Conservation (phyloP, 305 asterid species). For the Fraxinus paxiana region DNA sequence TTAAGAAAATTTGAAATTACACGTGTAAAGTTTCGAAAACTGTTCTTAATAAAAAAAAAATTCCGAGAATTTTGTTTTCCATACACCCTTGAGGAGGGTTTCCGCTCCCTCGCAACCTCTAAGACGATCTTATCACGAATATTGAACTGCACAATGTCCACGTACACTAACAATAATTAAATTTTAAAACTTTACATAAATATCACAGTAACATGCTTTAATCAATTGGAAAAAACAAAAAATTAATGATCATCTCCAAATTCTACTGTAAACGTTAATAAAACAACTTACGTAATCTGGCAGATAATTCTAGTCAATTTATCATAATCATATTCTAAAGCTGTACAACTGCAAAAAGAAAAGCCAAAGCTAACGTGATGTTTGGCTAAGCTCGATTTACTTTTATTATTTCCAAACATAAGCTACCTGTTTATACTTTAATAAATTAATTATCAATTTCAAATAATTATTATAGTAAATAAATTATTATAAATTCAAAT, state of each 20-base stretch:
- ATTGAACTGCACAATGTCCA: too few species aligned
- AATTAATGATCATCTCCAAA: background rate
- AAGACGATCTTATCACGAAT: background rate
- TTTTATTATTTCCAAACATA: background rate
- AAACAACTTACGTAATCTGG: background rate
- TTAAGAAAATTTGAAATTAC: too few species aligned
- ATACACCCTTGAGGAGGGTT: too few species aligned
- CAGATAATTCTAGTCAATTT: background rate
- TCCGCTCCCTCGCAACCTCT: too few species aligned
- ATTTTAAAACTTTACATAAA: too few species aligned
- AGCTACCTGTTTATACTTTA: background rate
- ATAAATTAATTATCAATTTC: too few species aligned
- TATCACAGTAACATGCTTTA: background rate
- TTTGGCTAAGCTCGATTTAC: background rate
- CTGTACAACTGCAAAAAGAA: background rate
- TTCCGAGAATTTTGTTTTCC: background rate
- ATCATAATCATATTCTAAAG: background rate
- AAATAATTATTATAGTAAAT: too few species aligned
- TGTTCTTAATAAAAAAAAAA: too few species aligned
- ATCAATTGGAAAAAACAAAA: background rate
- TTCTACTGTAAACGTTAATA: too few species aligned
- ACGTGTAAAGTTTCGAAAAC: too few species aligned
- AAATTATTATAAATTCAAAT: background rate
- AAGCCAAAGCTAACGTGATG: background rate
- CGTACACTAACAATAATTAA: background rate